Base-by-base conservation (phyloP, 1,139 yeast genomes). In the Zygoascus meyerae region DNA sequence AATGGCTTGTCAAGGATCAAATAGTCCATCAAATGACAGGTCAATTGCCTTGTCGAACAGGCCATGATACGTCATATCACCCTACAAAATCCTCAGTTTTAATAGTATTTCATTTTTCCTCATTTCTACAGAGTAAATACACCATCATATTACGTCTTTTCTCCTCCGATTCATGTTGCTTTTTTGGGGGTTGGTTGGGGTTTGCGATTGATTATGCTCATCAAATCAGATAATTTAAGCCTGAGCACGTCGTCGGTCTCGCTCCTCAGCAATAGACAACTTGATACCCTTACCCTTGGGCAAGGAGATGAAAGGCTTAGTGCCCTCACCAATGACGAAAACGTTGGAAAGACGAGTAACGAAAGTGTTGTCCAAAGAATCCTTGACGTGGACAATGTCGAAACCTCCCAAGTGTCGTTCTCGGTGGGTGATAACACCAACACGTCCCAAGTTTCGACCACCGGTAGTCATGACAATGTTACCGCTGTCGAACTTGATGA, bases 261-360 rank as follows among this genome's bases (percentile, higher is more conserved):
- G 90, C 83, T 92, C 98, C 79, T 92, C 98, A 70, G 97, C 79
- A 73, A 90, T 89, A 68, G 95, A 75, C 72, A 92, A 84, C 81
- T 90, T 92, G 75, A 92, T 86, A 86, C 98, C 98, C 84, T 92
- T 92, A 80, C 97, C 97, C 90, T 89, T 92, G 81, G 98, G 98
- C 75, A 92, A 81, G 58, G 97, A 87, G 72, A 92, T 83, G 81
- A 82, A 81, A 70, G 97, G 96, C 79, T 89, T 90, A 75, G 90
- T 86, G 69, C 94, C 94, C 78, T 90, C 97, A 78, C 97, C 97
- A 70, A 92, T 84, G 69, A 90, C 85, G 77, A 92, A 92, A 66
- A 92, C 96, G 84, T 92, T 92, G 66, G 83, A 72, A 70, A 90
- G 83, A 83, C 98, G 90, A 76, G 98, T 92, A 66, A 92, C 97